Evolutionary conservation across 345 rosid species (phyloP).

Genomic region (Garcia nutans): DNA sequence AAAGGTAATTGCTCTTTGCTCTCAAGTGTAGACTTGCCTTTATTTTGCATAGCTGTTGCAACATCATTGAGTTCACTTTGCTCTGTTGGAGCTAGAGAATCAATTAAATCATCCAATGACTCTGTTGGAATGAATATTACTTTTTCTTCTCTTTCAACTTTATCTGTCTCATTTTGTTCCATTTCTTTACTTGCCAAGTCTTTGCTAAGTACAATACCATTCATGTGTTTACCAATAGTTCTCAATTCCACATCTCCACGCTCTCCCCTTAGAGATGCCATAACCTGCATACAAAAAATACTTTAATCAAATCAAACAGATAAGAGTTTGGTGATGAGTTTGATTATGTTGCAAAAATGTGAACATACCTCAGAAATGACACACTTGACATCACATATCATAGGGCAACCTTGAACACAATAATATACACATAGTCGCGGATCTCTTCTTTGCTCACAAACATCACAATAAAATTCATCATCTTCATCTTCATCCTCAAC

Average conservation of each 20-base stretch:
- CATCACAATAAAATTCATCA: constrained; percentile 16
- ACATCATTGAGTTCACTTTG: background rate
- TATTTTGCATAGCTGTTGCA: background rate
- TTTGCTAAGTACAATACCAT: background rate
- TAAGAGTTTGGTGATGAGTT: too few species aligned
- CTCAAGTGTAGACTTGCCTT: background rate
- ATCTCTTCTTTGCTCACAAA: constrained; percentile 13
- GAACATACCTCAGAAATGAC: constrained; percentile 13
- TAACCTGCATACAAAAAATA: background rate
- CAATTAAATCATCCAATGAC: background rate
- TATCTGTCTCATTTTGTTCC: background rate
- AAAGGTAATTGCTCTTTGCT: background rate
- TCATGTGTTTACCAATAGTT: background rate
- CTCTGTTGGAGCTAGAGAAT: background rate
- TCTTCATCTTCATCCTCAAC: background rate
- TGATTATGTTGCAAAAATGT: too few species aligned
- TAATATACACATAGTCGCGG: background rate
- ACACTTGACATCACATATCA: constrained; percentile 1
- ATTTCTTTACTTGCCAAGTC: background rate
- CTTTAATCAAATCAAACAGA: background rate
- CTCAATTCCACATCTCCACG: background rate
- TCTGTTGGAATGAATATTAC: background rate
- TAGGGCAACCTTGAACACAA: constrained; percentile 5
- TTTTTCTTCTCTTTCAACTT: background rate
- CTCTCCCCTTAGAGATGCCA: background rate